phyloP scores from a whole-genome alignment of 2,329 filamentous ascomycete genomes.

The Nemania sp. region DNA sequence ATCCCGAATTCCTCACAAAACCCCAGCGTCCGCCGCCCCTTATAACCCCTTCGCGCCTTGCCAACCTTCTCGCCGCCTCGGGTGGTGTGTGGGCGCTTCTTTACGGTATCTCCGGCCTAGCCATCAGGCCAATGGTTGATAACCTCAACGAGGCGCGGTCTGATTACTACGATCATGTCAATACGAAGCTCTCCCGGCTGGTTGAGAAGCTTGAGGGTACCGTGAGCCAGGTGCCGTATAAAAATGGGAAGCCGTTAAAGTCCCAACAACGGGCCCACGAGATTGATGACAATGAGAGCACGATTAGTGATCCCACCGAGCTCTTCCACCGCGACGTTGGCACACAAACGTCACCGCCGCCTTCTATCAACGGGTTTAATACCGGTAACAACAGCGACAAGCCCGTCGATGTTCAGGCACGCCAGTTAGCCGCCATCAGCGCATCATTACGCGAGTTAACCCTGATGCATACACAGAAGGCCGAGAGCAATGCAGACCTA shows the following conservation, averaged over 20 bases:
- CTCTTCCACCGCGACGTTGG: conserved; percentile 85
- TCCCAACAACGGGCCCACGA: conserved; percentile 39
- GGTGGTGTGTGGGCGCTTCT: conserved; percentile 70
- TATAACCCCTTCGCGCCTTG: conserved; percentile 69
- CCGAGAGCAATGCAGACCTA: conserved; percentile 63
- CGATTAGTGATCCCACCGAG: conserved; percentile 75
- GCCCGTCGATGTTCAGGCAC: conserved; percentile 55
- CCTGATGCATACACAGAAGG: conserved; percentile 58
- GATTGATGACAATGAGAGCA: conserved; percentile 57
- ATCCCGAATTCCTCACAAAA: conserved; percentile 75
- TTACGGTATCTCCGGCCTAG: conserved; percentile 77
- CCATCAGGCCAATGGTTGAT: conserved; percentile 72
- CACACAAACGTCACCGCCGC: conserved; percentile 75
- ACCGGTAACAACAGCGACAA: conserved; percentile 42
- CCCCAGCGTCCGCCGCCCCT: conserved; percentile 68
- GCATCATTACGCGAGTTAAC: conserved; percentile 58
- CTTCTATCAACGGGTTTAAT: conserved; percentile 52
- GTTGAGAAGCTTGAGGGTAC: conserved; percentile 64
- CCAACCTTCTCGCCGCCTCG: conserved; percentile 70
- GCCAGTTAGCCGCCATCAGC: conserved; percentile 58
- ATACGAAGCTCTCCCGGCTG: conserved; percentile 59
- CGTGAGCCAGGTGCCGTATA: conserved; percentile 71
- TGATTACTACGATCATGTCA: conserved; percentile 64
- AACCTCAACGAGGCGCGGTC: conserved; percentile 63
- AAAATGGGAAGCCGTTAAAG: conserved; percentile 46